A percentile compares a stretch with the other conserved stretches of the same genome.
These are phyloP conservation scores for Pleurotus djamor DNA, from an alignment of 768 basidiomycete genomes.

Conservation along the genomic window DNA sequence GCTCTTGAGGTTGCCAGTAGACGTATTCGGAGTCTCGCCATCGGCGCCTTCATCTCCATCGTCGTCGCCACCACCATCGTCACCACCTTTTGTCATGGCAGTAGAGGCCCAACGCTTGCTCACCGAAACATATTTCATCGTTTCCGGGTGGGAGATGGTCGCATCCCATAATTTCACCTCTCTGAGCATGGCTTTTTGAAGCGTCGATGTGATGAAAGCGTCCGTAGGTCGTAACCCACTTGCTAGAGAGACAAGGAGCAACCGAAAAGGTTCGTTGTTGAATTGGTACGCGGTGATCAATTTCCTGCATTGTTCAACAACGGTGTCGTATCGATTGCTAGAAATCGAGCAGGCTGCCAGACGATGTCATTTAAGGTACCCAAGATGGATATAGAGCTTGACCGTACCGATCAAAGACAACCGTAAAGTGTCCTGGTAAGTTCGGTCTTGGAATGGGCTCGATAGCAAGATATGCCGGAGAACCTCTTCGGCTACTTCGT, in stretches of 20 bases:
- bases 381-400: background rate
- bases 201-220: slow-evolving; percentile 70
- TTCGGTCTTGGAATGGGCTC: slow-evolving; percentile 64
- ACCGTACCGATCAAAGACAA: slow-evolving; percentile 73
- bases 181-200: slow-evolving; percentile 83
- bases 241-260: slow-evolving; percentile 71
- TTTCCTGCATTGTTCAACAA: slow-evolving; percentile 76
- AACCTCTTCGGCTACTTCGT: slow-evolving; percentile 69
- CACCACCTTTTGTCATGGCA: slow-evolving; percentile 34
- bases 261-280: slow-evolving; percentile 81
- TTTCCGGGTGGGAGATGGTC: slow-evolving; percentile 60
- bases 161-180: slow-evolving; percentile 72
- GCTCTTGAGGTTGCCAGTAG: slow-evolving; percentile 4
- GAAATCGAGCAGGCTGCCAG: slow-evolving; percentile 71
- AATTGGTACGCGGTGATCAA: slow-evolving; percentile 77
- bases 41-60: slow-evolving; percentile 17
- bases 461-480: slow-evolving; percentile 74
- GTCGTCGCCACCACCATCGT: slow-evolving; percentile 15
- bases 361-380: background rate
- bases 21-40: slow-evolving; percentile 4
- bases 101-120: slow-evolving; percentile 54
- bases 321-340: slow-evolving; percentile 48
- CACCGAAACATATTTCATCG: slow-evolving; percentile 57
- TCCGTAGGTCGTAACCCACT: slow-evolving; percentile 71
- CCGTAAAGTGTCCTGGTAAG: slow-evolving; percentile 68